A percentile compares a stretch with the other conserved stretches of the same genome.
phyloP scores from a whole-genome alignment of 2,329 filamentous ascomycete genomes.

The Zymoseptoria pseudotritici region DNA sequence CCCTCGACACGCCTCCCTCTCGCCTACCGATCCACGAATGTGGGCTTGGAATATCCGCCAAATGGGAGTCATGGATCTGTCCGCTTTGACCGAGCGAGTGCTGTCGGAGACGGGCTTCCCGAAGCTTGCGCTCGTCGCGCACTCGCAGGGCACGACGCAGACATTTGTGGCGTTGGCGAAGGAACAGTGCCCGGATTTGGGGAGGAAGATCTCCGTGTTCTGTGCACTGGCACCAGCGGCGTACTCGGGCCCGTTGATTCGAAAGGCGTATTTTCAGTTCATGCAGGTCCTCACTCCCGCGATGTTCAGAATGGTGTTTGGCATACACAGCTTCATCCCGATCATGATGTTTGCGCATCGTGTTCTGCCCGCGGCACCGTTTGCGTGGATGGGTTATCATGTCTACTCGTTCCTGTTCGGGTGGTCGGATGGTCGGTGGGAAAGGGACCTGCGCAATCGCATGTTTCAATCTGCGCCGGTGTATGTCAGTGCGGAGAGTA shows the following conservation, averaged over 20 bases:
- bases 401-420: conserved; percentile 86
- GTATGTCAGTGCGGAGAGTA: conserved; percentile 80
- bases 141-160: conserved; percentile 87
- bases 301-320: conserved; percentile 76
- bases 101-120: conserved; percentile 74
- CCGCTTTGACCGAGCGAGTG: conserved; percentile 72
- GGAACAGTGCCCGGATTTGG: conserved; percentile 78
- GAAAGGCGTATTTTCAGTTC: conserved; percentile 85
- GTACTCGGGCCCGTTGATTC: conserved; percentile 79
- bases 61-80: conserved; percentile 83
- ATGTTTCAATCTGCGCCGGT: conserved; percentile 92
- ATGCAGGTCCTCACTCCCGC: conserved; percentile 71
- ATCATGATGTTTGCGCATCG: conserved; percentile 82
- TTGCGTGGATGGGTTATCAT: conserved; percentile 75
- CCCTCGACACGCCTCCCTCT: conserved; percentile 65
- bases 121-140: conserved; percentile 74
- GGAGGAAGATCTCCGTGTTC: conserved; percentile 76
- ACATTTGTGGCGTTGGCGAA: conserved; percentile 82
- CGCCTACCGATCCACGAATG: conserved; percentile 75
- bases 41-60: conserved; percentile 96
- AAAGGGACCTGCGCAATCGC: conserved; percentile 65
- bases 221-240: conserved; percentile 85
- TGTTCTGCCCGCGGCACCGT: conserved; percentile 57
- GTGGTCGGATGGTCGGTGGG: conserved; percentile 82
- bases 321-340: conserved; percentile 88